A percentile compares a stretch with the other conserved stretches of the same genome.
phyloP scores from a whole-genome alignment of 2,329 filamentous ascomycete species.

The Diaporthe batatas region DNA sequence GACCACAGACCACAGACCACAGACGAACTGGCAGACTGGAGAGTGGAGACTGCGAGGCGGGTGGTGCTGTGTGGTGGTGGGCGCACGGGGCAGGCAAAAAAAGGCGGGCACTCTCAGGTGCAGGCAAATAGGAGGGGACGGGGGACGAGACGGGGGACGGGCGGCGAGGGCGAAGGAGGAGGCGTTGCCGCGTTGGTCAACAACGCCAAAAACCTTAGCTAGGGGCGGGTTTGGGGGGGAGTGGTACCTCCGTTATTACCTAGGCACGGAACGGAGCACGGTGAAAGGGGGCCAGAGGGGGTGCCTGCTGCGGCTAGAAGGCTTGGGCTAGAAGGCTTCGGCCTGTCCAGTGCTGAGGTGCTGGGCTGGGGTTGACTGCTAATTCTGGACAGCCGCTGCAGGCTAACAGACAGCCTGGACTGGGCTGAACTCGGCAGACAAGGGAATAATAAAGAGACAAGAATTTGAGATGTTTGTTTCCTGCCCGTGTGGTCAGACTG shows the following conservation, averaged over 20 bases:
- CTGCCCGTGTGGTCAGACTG: slow-evolving; percentile 17
- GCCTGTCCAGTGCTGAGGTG: neutral
- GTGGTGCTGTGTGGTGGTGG: neutral
- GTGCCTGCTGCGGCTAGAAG: slow-evolving; percentile 4
- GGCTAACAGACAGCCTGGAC: neutral
- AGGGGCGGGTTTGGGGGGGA: neutral
- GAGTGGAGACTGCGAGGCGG: too few species aligned
- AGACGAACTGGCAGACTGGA: neutral
- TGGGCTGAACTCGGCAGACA: neutral
- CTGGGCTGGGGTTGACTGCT: neutral
- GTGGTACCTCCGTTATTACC: neutral
- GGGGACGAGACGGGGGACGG: neutral
- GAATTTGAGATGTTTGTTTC: neutral
- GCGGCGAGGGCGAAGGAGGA: slow-evolving; percentile 22
- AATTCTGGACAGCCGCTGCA: too few species aligned
- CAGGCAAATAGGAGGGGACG: slow-evolving; percentile 21
- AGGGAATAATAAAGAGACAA: neutral
- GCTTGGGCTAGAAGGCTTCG: neutral
- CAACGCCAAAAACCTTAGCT: slow-evolving; percentile 29
- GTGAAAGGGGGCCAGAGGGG: neutral
- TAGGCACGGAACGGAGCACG: too few species aligned
- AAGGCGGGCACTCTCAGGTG: neutral
- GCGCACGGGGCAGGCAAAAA: slow-evolving; percentile 38
- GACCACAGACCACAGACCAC: neutral
- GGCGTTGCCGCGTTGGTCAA: slow-evolving; percentile 36